Conservation (phyloP, 2,329 filamentous ascomycete species). For the Cercospora beticola region DNA sequence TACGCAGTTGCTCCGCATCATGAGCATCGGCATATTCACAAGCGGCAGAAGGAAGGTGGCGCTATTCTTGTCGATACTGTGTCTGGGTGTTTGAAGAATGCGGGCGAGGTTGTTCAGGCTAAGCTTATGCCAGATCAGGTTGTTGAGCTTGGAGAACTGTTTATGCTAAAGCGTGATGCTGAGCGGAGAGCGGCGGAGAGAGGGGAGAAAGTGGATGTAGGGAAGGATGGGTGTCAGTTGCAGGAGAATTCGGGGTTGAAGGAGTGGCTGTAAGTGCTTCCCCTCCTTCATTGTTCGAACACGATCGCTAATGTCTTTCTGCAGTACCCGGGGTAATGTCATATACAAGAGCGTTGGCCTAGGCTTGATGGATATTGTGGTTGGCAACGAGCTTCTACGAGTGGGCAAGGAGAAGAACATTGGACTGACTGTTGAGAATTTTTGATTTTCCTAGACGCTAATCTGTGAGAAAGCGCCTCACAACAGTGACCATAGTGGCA, state of each 20-base stretch:
- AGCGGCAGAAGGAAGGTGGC: constrained; percentile 58
- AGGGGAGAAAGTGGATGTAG: constrained; percentile 24
- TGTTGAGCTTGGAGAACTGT: constrained; percentile 81
- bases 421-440: constrained; percentile 55
- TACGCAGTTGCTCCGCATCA: constrained; percentile 60
- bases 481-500: background rate
- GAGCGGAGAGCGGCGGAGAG: constrained; percentile 38
- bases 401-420: constrained; percentile 57
- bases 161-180: constrained; percentile 61
- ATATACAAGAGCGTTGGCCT: constrained; percentile 70
- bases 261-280: constrained; percentile 47
- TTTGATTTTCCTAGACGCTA: constrained; percentile 32
- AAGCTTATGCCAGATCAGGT: constrained; percentile 71
- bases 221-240: constrained; percentile 30
- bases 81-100: constrained; percentile 75
- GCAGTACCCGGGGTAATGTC: constrained; percentile 57
- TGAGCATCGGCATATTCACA: constrained; percentile 62
- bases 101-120: constrained; percentile 82
- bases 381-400: constrained; percentile 58
- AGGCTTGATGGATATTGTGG: constrained; percentile 67
- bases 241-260: constrained; percentile 46
- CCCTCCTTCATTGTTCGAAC: no score
- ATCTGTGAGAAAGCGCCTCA: background rate
- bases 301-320: no score
- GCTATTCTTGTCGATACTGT: constrained; percentile 67